These are phyloP conservation scores for Trichoderma afroharzianum DNA, from an alignment of 2,329 filamentous ascomycete genomes.

Conservation along the genomic window DNA sequence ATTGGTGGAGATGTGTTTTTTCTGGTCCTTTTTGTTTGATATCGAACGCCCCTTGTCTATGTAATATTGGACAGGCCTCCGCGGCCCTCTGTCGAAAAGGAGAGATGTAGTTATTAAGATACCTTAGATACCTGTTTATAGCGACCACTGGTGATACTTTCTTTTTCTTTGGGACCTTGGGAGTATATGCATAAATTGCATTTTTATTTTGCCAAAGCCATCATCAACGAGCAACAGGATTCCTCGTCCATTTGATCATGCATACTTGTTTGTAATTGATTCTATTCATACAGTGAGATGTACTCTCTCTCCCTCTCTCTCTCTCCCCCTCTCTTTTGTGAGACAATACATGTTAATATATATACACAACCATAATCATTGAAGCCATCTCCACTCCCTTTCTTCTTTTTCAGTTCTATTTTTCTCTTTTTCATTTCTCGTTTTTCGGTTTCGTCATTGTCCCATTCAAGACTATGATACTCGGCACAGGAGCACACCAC, in stretches of 20 bases:
- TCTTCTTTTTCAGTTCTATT: not conserved
- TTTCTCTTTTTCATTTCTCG: not conserved
- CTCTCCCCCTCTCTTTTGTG: not conserved
- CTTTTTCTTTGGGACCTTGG: slow-evolving; percentile 6
- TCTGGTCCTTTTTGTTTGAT: slow-evolving; percentile 4
- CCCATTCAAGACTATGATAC: slow-evolving; percentile 43
- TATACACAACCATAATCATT: not conserved
- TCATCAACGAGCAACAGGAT: not conserved
- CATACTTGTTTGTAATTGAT: not conserved
- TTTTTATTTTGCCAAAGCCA: not conserved
- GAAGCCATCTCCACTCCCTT: not conserved
- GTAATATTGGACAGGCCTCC: slow-evolving; percentile 11
- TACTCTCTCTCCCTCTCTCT: not conserved
- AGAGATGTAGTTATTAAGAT: slow-evolving; percentile 19
- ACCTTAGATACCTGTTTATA: slow-evolving; percentile 22
- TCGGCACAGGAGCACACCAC: slow-evolving; percentile 75
- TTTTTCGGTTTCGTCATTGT: not conserved
- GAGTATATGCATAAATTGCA: slow-evolving; percentile 7
- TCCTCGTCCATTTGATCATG: not conserved
- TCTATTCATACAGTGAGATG: slow-evolving; percentile 18
- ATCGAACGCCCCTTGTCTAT: slow-evolving; percentile 4
- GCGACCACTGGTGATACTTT: slow-evolving; percentile 14
- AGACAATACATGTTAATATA: not conserved
- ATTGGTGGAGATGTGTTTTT: not conserved
- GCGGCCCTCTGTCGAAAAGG: slow-evolving; percentile 4